phyloP scores from a whole-genome alignment of 208 protist species.

The Crithidia expoeki region DNA sequence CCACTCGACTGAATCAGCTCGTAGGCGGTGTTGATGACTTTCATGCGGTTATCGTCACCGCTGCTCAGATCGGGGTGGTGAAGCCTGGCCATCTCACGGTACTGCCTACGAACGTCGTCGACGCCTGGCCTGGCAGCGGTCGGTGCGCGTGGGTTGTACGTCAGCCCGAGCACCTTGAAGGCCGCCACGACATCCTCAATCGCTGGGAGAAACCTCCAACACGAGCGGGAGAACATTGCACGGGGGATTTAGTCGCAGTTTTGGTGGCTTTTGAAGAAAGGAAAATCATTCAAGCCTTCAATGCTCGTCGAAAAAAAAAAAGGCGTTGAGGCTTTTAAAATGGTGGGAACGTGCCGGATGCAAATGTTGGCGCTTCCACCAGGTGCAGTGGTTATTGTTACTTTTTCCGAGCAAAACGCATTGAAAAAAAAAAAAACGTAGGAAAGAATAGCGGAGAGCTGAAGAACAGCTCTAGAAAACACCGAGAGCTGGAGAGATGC shows the following conservation, averaged over 20 bases:
- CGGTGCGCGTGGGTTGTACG: conserved; percentile 36
- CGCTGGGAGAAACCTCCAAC: conserved; percentile 25
- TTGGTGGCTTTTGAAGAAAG: not conserved
- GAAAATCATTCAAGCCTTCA: not conserved
- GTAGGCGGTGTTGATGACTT: conserved; percentile 90
- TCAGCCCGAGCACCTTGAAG: conserved; percentile 77
- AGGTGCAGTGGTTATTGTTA: too few relatives aligned
- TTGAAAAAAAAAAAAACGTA: too few relatives aligned
- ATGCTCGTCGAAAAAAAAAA: not conserved
- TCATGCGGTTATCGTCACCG: conserved; percentile 88
- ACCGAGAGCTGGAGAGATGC: too few relatives aligned
- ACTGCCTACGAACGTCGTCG: conserved; percentile 73
- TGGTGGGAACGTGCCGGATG: too few relatives aligned
- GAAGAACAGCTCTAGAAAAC: too few relatives aligned
- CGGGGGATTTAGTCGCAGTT: too few relatives aligned
- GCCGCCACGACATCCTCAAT: conserved; percentile 64
- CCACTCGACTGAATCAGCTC: conserved; percentile 80
- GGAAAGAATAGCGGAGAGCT: too few relatives aligned
- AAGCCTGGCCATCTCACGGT: conserved; percentile 82
- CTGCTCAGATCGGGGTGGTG: conserved; percentile 90
- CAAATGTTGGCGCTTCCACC: too few relatives aligned
- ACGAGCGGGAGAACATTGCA: conserved; percentile 18
- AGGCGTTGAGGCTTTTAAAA: too few relatives aligned
- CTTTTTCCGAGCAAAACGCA: too few relatives aligned
- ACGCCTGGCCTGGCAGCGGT: conserved; percentile 34